phyloP scores from a whole-genome alignment of 192 early-diverging fungal species.

The Coemansia sp. region DNA sequence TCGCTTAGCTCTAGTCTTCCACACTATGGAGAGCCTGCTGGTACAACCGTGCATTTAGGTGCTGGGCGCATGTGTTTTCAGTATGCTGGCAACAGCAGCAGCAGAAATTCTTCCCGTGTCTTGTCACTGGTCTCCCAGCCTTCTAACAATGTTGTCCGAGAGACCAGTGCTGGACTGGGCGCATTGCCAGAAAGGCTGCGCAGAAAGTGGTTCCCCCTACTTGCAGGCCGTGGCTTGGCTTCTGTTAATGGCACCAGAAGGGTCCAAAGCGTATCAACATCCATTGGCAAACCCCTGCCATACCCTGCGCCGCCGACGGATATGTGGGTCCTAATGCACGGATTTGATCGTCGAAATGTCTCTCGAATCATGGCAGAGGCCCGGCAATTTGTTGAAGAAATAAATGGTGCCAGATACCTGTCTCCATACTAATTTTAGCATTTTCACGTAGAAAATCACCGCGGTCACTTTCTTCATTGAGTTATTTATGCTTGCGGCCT shows the following conservation, averaged over 20 bases:
- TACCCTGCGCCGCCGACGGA: constrained; percentile 40
- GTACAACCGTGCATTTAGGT: constrained; percentile 44
- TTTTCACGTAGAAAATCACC: background rate
- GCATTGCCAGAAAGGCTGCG: constrained; percentile 31
- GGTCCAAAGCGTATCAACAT: background rate
- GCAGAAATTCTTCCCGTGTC: constrained; percentile 1
- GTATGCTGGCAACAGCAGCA: constrained; percentile 25
- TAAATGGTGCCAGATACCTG: constrained; percentile 44
- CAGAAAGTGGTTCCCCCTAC: constrained; percentile 46
- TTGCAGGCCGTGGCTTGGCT: constrained; percentile 8
- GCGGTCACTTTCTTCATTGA: too few species aligned
- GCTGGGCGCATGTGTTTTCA: constrained; percentile 48
- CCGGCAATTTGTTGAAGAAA: constrained; percentile 41
- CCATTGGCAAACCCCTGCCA: constrained; percentile 20
- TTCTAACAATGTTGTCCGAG: background rate
- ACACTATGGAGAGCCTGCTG: constrained; percentile 38
- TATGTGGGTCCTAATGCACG: constrained; percentile 52
- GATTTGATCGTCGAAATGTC: constrained; percentile 30
- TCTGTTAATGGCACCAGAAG: constrained; percentile 13
- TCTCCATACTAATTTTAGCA: constrained; percentile 31
- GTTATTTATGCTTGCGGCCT: background rate
- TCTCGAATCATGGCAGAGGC: constrained; percentile 33
- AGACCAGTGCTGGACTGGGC: constrained; percentile 20
- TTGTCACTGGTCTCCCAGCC: constrained; percentile 34
- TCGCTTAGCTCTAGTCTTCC: constrained; percentile 28